Conservation (phyloP, 345 rosid species). For the Corchorus olitorius region DNA sequence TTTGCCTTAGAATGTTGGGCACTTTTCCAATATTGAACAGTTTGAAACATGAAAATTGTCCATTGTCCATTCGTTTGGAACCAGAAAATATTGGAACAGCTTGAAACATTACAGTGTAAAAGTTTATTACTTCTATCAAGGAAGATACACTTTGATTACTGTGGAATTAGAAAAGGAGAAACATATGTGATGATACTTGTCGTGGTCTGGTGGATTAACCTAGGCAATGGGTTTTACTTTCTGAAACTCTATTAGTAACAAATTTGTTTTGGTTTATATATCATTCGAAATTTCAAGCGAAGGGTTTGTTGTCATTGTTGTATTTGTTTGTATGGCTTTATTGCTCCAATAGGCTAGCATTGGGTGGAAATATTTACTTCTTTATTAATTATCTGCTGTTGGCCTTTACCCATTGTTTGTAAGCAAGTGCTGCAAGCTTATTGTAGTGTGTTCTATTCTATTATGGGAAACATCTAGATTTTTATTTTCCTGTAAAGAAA, state of each 20-base stretch:
- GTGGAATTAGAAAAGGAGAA: neutral
- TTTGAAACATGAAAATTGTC: neutral
- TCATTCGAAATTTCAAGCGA: neutral
- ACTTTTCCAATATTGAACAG: neutral
- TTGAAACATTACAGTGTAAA: no score
- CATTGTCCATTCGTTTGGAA: neutral
- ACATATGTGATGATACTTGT: neutral
- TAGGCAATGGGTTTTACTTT: neutral
- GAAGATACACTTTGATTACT: neutral
- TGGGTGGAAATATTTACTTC: neutral
- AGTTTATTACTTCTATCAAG: no score
- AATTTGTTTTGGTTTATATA: neutral
- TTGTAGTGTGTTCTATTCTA: neutral
- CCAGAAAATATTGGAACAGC: no score
- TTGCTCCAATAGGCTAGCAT: neutral
- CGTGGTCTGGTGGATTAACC: neutral
- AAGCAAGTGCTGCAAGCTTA: neutral
- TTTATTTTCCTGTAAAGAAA: no score
- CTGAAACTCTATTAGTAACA: neutral
- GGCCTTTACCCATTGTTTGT: neutral
- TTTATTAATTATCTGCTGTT: neutral
- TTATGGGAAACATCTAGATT: neutral
- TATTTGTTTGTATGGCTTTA: neutral
- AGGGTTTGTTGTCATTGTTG: neutral
- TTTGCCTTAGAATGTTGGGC: neutral